Conservation (phyloP, 2,329 filamentous ascomycete genomes). For the Teratosphaeria gauchensis region DNA sequence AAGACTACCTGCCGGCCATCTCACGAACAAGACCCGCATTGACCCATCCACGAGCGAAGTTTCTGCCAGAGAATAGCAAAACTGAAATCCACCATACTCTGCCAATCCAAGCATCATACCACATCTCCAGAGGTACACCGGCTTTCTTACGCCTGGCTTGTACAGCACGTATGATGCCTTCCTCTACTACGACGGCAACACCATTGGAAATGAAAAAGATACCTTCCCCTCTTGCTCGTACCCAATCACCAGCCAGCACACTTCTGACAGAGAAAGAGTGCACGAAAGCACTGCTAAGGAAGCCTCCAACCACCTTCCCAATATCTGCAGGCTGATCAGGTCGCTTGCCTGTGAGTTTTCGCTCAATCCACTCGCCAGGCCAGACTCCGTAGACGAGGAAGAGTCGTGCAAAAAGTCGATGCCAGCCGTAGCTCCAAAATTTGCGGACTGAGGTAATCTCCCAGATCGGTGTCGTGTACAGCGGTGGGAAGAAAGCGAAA, state of each 20-base stretch:
- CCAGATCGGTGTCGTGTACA: conserved; percentile 35
- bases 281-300: conserved; percentile 32
- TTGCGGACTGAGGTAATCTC: conserved; percentile 29
- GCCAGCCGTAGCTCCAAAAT: conserved; percentile 39
- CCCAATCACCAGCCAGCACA: conserved; percentile 30
- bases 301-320: conserved; percentile 35
- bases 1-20: conserved; percentile 20
- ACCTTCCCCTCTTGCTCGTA: conserved; percentile 22
- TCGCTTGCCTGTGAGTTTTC: conserved; percentile 29
- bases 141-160: conserved; percentile 11
- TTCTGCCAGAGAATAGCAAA: conserved; percentile 31
- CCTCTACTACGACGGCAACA: conserved; percentile 21
- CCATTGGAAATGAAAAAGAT: conserved; percentile 25
- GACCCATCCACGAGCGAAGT: conserved; percentile 36
- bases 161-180: conserved; percentile 14
- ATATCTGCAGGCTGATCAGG: conserved; percentile 29
- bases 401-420: conserved; percentile 34
- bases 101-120: conserved; percentile 27
- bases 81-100: conserved; percentile 33
- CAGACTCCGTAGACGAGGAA: conserved; percentile 38
- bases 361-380: conserved; percentile 36
- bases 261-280: conserved; percentile 33
- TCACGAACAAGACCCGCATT: conserved; percentile 32
- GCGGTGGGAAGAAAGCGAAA: conserved; percentile 35
- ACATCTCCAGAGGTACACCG: conserved; percentile 11